phyloP scores from a whole-genome alignment of 2,329 filamentous ascomycete species.

The Ascochyta pisi region DNA sequence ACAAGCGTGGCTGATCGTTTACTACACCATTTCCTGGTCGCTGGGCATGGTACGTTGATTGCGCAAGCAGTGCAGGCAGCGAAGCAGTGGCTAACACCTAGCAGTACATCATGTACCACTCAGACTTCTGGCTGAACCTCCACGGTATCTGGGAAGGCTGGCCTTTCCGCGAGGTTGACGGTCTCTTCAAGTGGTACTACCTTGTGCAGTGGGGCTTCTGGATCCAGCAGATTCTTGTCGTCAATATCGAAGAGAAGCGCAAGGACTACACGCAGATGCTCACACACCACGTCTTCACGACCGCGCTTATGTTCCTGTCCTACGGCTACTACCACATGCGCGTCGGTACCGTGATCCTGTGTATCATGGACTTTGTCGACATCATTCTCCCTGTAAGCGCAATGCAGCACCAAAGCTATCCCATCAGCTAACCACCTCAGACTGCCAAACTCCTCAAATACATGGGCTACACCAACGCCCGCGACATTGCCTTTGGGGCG shows the following conservation, averaged over 20 bases:
- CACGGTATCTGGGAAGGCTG: conserved; percentile 82
- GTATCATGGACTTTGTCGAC: conserved; percentile 93
- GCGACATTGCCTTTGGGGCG: conserved; percentile 82
- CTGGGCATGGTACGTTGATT: conserved; percentile 73
- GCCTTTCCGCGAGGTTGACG: conserved; percentile 77
- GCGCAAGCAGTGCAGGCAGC: background rate
- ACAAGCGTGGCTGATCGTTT: conserved; percentile 89
- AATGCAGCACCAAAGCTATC: no score
- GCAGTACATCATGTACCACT: conserved; percentile 81
- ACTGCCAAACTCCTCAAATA: conserved; percentile 92
- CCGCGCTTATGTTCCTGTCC: conserved; percentile 76
- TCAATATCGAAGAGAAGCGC: conserved; percentile 90
- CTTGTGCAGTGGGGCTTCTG: conserved; percentile 90
- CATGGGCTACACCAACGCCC: conserved; percentile 74
- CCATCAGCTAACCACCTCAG: conserved; percentile 54
- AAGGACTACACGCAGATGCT: conserved; percentile 99
- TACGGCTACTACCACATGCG: conserved; percentile 88
- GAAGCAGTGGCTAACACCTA: conserved; percentile 19
- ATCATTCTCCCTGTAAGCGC: conserved; percentile 76
- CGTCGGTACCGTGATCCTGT: conserved; percentile 86
- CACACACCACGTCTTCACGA: conserved; percentile 90
- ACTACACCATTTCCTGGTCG: conserved; percentile 82
- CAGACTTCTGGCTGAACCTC: conserved; percentile 79
- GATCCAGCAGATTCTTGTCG: conserved; percentile 91
- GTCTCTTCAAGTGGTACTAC: conserved; percentile 86